Evolutionary conservation across 2,329 filamentous ascomycete genomes (phyloP), one percentile per base, ranked within the genome.

Genomic region (Pseudogymnoascus sp.): DNA sequence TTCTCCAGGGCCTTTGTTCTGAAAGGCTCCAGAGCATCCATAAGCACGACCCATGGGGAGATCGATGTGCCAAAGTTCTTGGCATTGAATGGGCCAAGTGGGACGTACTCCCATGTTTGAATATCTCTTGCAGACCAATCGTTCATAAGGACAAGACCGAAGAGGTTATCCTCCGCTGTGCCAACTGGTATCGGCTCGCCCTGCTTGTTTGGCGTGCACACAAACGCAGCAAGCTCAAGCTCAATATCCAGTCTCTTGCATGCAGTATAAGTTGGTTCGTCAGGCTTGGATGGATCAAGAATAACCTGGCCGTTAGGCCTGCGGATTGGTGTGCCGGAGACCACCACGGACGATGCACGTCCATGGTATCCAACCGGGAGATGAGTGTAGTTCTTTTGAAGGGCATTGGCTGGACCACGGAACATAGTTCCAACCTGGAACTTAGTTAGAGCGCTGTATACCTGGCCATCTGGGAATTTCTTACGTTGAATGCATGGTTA

Each of bases 101-200:
- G 90, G 7, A 92, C 80, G 65, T 92, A 92, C 72, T 95, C 90
- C 88, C 88, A 94, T 0, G 81, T 81, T 70, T 95, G 90, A 57
- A 94, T 85, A 66, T 94, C 89, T 63, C 89, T 77, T 3, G 89
- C 89, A 59, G 85, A 90, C 90, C 90, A 95, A 72, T 95, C 90
- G 66, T 95, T 95, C 78, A 95, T 81, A 61, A 95, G 73, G 0
- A 94, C 89, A 23, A 90, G 78, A 12, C 90, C 90, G 68, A 94
- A 94, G 26, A 95, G 78, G 67, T 84, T 79, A 15, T 89, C 80
- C 59, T 85, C 83, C 0, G 89, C 89, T 12, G 85, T 74, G 2
- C 75, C 73, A 19, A 92, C 80, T 0, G 76, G 72, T 18, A 94
- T 78, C 0, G 83, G 79, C 59, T 80, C 74, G 5, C 89, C 88